Evolutionary conservation across 148 eudicot species (phyloP).

Genomic region (Silene latifolia): DNA sequence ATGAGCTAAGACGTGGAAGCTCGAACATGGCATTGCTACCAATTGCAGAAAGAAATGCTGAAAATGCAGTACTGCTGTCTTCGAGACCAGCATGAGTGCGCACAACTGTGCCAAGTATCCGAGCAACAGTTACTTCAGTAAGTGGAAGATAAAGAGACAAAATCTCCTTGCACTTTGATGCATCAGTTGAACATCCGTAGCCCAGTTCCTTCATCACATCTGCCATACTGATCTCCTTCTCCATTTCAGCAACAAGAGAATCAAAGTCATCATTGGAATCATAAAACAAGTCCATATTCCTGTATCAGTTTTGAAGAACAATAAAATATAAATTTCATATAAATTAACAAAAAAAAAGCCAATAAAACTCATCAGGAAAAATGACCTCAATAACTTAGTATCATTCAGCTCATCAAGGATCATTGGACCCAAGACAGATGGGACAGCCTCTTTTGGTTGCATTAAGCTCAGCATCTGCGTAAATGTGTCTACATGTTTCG

Average conservation of each 20-base stretch:
- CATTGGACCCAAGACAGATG: slow-evolving; percentile 59
- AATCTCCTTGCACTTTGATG: slow-evolving; percentile 76
- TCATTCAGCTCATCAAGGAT: slow-evolving; percentile 49
- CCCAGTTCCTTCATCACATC: slow-evolving; percentile 88
- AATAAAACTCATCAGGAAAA: neutral
- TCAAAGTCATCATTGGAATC: slow-evolving; percentile 70
- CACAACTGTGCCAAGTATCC: slow-evolving; percentile 67
- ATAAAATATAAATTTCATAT: neutral
- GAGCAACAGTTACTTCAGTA: slow-evolving; percentile 64
- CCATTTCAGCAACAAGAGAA: slow-evolving; percentile 81
- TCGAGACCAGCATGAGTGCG: slow-evolving; percentile 62
- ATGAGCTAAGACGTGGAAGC: slow-evolving; percentile 53
- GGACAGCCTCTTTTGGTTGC: slow-evolving; percentile 49
- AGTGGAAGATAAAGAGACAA: slow-evolving; percentile 69
- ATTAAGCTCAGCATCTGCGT: slow-evolving; percentile 59
- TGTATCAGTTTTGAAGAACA: slow-evolving; percentile 21
- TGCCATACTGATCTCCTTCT: slow-evolving; percentile 77
- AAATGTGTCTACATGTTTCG: slow-evolving; percentile 78
- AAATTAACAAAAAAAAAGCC: neutral
- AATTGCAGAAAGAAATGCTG: slow-evolving; percentile 68
- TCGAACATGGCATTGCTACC: slow-evolving; percentile 49
- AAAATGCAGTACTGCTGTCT: slow-evolving; percentile 48
- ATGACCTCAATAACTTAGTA: slow-evolving; percentile 54
- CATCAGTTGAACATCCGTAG: slow-evolving; percentile 73
- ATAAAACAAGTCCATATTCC: slow-evolving; percentile 53